Evolutionary conservation across 1,139 yeast species (phyloP).

Genomic region (Pichia sp.): DNA sequence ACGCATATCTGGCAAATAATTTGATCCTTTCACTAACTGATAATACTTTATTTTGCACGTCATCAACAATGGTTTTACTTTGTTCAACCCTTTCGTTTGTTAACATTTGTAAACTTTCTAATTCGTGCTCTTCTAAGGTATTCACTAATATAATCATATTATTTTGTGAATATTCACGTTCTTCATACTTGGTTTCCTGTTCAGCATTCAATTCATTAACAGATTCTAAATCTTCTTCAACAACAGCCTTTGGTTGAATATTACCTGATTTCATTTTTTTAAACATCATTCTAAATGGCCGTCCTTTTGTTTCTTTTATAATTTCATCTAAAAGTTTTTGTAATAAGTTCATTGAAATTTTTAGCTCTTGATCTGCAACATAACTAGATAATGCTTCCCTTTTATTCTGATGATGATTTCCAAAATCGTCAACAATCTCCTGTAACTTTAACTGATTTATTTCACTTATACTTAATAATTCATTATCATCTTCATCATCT

Average conservation of each 20-base stretch:
- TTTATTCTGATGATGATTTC: constrained; percentile 26
- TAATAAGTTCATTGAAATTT: constrained; percentile 54
- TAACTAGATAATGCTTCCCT: constrained; percentile 35
- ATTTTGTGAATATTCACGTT: background rate
- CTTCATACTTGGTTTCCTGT: background rate
- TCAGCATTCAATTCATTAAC: background rate
- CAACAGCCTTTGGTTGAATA: background rate
- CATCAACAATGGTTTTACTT: constrained; percentile 4
- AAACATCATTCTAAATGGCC: constrained; percentile 24
- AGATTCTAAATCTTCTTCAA: background rate
- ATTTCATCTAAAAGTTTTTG: constrained; percentile 43
- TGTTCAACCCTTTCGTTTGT: constrained; percentile 13
- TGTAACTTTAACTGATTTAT: constrained; percentile 12
- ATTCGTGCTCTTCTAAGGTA: constrained; percentile 8
- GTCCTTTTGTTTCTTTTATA: constrained; percentile 25
- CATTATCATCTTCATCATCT: background rate
- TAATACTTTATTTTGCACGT: constrained; percentile 1
- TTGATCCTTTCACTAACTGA: constrained; percentile 17
- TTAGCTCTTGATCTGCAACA: constrained; percentile 71
- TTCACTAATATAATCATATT: constrained; percentile 14
- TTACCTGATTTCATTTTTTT: constrained; percentile 6
- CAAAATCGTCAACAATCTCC: constrained; percentile 23
- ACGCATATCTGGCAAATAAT: constrained; percentile 10
- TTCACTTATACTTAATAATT: background rate
- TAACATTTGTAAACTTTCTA: constrained; percentile 14